Evolutionary conservation across 441 rosid species (phyloP), one percentile per base, ranked within the genome.

Genomic region (Mallotus japonicus): DNA sequence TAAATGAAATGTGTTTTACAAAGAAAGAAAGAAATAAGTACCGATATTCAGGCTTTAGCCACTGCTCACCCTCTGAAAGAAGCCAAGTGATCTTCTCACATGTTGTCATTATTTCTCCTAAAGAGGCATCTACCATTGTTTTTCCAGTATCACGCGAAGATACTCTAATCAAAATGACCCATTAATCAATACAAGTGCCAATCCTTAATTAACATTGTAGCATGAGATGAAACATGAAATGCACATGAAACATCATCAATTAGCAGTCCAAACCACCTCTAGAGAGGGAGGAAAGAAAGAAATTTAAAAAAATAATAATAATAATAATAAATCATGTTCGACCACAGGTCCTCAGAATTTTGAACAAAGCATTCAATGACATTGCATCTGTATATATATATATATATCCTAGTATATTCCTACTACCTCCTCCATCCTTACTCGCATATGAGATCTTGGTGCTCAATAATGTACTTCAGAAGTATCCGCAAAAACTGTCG

Each of bases 21-120:
- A 63, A 40, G 15, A 16, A 4, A 15, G 37, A 63, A 28, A 20
- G 19, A 16, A 71, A 63, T 40, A 65, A 49, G 63, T 69, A 90
- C 99, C 99, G 75, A 80, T 80, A 83, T 83, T 95, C 98, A 85
- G 99, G 99, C 87, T 86, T 91, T 75, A 93, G 89, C 98, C 98
- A 95, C 72, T 77, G 83, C 83, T 95, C 99, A 11, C 99, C 99
- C 90, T 95, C 97, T 0, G 99, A 88, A 72, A 95, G 90, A 83
- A 95, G 98, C 98, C 99, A 95, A 71, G 95, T 91, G 68, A 95
- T 90, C 90, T 95, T 95, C 88, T 95, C 99, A 73, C 99, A 95
- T 28, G 99, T 95, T 57, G 98, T 95, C 99, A 95, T 93, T 77
- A 95, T 95, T 74, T 95, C 99, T 70, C 99, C 99, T 73, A 95